Base-by-base conservation (phyloP, 306 rosid species). In the Acacia melanoxylon region DNA sequence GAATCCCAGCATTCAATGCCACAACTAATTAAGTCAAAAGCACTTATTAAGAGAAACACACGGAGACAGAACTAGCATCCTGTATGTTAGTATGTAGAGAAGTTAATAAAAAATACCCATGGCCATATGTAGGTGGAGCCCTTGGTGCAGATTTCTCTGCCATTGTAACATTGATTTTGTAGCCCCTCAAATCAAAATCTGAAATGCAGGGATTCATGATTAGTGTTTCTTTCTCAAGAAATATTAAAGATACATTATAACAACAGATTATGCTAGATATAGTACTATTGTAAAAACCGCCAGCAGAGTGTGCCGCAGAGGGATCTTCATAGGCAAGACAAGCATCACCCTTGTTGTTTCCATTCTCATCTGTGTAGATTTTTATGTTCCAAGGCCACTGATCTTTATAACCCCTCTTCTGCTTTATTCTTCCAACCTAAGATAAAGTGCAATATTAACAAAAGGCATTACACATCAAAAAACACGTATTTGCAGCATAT, bases 361-460 rank as follows among this genome's bases (percentile, higher is more conserved):
- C 99, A 56, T 65, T 86, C 58, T 96, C 99, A 76, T 96, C 99
- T 0, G 97, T 92, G 89, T 96, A 96, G 70, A 96, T 91, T 86
- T 92, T 96, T 73, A 96, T 91, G 79, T 96, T 96, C 86, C 88
- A 96, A 62, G 99, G 99, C 99, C 99, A 96, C 80, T 96, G 99
- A 85, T 96, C 99, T 85, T 93, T 96, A 83, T 96, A 96, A 14
- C 99, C 99, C 82, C 99, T 92, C 86, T 96, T 96, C 84, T 96
- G 99, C 81, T 96, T 96, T 86, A 96, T 96, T 84, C 98, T 93
- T 85, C 97, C 99, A 86, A 96, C 97, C 99, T 96, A 81, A 49
- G 72, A 11, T 71, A 24, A 71, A 13, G 75, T 22, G 12, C 40
- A 45, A 24, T 44, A 29, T 71, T 45, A 71, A 17, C 75, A 44